Percentiles rank a stretch among this genome's conserved stretches.
Conservation (phyloP, 441 rosid genomes). For the Daphne laureola region DNA sequence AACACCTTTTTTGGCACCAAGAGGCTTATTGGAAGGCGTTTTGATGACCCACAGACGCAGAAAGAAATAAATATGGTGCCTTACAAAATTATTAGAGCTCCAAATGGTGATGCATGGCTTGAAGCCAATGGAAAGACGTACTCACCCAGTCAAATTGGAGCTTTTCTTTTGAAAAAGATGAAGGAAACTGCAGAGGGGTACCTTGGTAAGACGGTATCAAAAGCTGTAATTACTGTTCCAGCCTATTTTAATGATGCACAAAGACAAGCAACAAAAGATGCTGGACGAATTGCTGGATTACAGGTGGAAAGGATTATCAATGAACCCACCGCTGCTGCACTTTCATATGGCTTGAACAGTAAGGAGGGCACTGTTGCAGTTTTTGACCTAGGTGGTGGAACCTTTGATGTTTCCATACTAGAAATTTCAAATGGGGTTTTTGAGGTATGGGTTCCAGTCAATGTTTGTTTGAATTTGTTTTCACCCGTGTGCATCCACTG, state of each 20-base stretch:
- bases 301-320: conserved; percentile 34
- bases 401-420: conserved; percentile 39
- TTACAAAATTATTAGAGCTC: conserved; percentile 36
- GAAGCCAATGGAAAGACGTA: conserved; percentile 37
- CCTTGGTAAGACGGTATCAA: conserved; percentile 36
- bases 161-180: conserved; percentile 40
- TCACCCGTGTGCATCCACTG: background rate
- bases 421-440: conserved; percentile 40
- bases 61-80: conserved; percentile 42
- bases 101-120: conserved; percentile 39
- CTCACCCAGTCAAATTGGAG: conserved; percentile 39
- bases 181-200: conserved; percentile 54
- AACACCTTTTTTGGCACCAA: conserved; percentile 34
- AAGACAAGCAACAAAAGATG: conserved; percentile 40
- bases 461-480: background rate
- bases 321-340: conserved; percentile 43
- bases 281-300: conserved; percentile 32
- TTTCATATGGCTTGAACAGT: conserved; percentile 36
- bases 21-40: conserved; percentile 35
- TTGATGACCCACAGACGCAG: conserved; percentile 36
- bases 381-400: conserved; percentile 40
- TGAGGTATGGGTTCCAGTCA: conserved; percentile 20
- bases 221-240: conserved; percentile 35
- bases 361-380: conserved; percentile 39
- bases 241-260: conserved; percentile 39